Percentiles rank a stretch among this genome's conserved stretches.
These are phyloP conservation scores for Russula compacta DNA, from an alignment of 768 basidiomycete species.

Conservation along the genomic window DNA sequence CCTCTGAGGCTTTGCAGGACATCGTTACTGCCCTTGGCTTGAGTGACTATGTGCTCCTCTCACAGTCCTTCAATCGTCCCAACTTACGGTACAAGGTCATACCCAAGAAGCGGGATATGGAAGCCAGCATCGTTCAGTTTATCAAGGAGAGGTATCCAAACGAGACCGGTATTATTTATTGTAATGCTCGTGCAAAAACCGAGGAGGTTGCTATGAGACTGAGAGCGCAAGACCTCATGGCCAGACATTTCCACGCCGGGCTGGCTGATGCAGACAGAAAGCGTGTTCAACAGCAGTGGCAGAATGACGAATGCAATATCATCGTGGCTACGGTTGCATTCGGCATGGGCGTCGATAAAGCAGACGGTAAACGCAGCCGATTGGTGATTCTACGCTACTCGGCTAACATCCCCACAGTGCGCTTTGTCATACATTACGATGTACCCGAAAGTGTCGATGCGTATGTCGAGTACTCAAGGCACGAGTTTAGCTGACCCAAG, in stretches of 20 bases:
- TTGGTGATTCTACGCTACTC: neutral
- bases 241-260: conserved; percentile 81
- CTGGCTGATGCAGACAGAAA: conserved; percentile 57
- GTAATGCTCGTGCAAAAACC: conserved; percentile 58
- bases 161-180: conserved; percentile 82
- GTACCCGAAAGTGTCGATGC: conserved; percentile 80
- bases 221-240: conserved; percentile 47
- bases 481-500: conserved; percentile 7
- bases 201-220: conserved; percentile 72
- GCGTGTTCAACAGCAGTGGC: conserved; percentile 62
- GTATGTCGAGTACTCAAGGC: conserved; percentile 32
- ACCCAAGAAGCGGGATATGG: conserved; percentile 36
- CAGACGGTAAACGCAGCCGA: conserved; percentile 43
- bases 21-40: conserved; percentile 67
- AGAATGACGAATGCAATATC: conserved; percentile 56
- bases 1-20: conserved; percentile 65
- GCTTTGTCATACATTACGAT: conserved; percentile 84
- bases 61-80: conserved; percentile 87
- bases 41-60: conserved; percentile 46
- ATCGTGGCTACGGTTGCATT: conserved; percentile 96
- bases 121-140: conserved; percentile 57
- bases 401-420: conserved; percentile 40
- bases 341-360: conserved; percentile 95
- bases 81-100: conserved; percentile 74
- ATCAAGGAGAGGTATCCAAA: conserved; percentile 49